These are phyloP conservation scores for Picea engelmannii DNA, from an alignment of 83 land plant species.

Conservation along the genomic window DNA sequence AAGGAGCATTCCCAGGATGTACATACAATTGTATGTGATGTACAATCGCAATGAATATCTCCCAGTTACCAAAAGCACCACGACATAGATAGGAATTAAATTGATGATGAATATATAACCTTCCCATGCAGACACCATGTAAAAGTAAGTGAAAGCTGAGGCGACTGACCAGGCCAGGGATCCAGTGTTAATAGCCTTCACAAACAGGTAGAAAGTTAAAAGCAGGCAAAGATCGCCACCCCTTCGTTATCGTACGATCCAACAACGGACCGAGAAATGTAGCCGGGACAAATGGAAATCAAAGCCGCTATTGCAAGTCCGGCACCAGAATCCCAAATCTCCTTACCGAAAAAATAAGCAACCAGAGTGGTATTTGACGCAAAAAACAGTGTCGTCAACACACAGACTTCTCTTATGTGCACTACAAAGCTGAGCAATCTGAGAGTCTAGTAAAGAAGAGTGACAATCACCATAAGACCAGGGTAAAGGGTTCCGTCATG, in stretches of 20 bases:
- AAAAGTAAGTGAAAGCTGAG: no score
- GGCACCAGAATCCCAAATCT: no score
- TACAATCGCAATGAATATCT: no score
- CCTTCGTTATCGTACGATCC: conserved; percentile 98
- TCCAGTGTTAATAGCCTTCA: no score
- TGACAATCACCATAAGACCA: conserved; percentile 99
- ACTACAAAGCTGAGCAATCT: conserved; percentile 74
- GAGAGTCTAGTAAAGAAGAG: conserved; percentile 66
- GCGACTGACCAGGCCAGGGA: no score
- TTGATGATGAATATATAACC: conserved; percentile 83
- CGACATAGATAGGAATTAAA: no score
- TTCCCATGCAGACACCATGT: conserved; percentile 99
- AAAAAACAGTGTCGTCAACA: conserved; percentile 92
- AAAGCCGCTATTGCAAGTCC: no score
- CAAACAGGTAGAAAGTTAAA: conserved; percentile 79
- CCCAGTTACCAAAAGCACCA: no score
- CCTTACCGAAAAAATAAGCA: conserved; percentile 95
- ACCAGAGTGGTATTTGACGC: conserved; percentile 95
- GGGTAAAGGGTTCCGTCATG: conserved; percentile 80
- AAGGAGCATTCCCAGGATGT: conserved; percentile 92
- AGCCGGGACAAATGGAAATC: no score
- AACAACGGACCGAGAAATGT: no score
- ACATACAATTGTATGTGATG: conserved; percentile 34
- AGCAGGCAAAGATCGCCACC: conserved; percentile 93
- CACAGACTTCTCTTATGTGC: conserved; percentile 96